Evolutionary conservation across 2,329 filamentous ascomycete genomes (phyloP).

Genomic region (Penicillium carneum): DNA sequence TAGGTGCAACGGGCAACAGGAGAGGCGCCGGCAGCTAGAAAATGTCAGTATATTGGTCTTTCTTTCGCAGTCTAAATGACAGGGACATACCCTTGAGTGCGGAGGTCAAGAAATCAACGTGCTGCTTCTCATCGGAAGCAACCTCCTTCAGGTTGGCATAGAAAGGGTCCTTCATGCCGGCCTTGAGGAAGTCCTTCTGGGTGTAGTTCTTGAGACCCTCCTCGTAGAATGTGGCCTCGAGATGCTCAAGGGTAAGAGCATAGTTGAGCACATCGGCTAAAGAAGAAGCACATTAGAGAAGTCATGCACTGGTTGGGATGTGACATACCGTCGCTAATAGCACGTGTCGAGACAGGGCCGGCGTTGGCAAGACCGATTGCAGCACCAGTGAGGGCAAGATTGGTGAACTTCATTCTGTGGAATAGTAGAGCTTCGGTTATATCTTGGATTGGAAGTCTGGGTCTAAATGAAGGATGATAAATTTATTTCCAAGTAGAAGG

Average conservation of each 20-base stretch:
- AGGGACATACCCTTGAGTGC: constrained; percentile 44
- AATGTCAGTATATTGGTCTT: neutral
- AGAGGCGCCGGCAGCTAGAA: constrained; percentile 54
- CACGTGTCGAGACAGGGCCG: constrained; percentile 21
- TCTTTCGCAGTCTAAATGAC: neutral
- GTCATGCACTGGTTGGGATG: neutral
- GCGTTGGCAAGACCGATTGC: constrained; percentile 20
- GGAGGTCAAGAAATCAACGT: constrained; percentile 64
- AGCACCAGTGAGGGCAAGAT: constrained; percentile 20
- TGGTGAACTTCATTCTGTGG: constrained; percentile 25
- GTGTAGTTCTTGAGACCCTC: constrained; percentile 66
- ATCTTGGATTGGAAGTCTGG: neutral
- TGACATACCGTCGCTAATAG: constrained; percentile 22
- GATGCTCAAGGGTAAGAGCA: constrained; percentile 58
- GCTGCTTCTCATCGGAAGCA: constrained; percentile 63
- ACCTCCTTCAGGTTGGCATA: constrained; percentile 67
- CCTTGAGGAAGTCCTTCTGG: constrained; percentile 59
- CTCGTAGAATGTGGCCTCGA: constrained; percentile 69
- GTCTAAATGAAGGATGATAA: neutral
- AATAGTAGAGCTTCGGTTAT: neutral
- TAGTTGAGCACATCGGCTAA: constrained; percentile 36
- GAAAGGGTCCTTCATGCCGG: constrained; percentile 60
- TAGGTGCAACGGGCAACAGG: constrained; percentile 65
- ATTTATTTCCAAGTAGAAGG: neutral
- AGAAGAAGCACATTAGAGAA: neutral